Evolutionary conservation across 495 filamentous ascomycete species (phyloP).

Genomic region (Acidiella bohemica): DNA sequence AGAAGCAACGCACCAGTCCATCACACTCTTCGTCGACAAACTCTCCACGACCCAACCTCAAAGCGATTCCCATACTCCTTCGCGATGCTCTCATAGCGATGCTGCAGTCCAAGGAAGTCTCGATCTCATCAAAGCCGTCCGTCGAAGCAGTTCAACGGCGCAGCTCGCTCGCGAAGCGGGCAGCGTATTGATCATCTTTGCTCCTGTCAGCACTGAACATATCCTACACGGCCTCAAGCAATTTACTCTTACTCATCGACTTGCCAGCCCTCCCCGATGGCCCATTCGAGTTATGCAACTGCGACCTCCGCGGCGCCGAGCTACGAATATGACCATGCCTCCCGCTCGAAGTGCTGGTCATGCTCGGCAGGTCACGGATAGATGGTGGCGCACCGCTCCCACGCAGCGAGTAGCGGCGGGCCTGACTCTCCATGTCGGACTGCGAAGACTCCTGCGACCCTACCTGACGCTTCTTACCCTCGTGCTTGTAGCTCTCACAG

Average conservation of each 20-base stretch:
- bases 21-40: too few species aligned
- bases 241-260: slow-evolving; percentile 13
- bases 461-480: slow-evolving; percentile 10
- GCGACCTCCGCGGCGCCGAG: too few species aligned
- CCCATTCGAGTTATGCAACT: too few species aligned
- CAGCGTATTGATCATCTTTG: slow-evolving; percentile 13
- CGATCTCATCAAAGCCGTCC: too few species aligned
- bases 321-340: too few species aligned
- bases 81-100: too few species aligned
- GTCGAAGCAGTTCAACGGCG: too few species aligned
- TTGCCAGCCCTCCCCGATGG: too few species aligned
- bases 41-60: too few species aligned
- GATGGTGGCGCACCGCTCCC: neutral
- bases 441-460: neutral
- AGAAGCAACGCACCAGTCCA: too few species aligned
- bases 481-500: slow-evolving; percentile 5
- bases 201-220: neutral
- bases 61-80: too few species aligned
- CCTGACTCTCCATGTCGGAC: neutral
- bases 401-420: slow-evolving; percentile 5
- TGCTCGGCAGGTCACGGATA: slow-evolving; percentile 10
- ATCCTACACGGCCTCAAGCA: neutral
- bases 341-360: slow-evolving; percentile 3
- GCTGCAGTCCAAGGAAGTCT: too few species aligned
- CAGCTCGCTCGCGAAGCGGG: slow-evolving; percentile 16